These are phyloP conservation scores for Metschnikowia continentalis DNA, from an alignment of 805 yeast genomes.

Conservation along the genomic window DNA sequence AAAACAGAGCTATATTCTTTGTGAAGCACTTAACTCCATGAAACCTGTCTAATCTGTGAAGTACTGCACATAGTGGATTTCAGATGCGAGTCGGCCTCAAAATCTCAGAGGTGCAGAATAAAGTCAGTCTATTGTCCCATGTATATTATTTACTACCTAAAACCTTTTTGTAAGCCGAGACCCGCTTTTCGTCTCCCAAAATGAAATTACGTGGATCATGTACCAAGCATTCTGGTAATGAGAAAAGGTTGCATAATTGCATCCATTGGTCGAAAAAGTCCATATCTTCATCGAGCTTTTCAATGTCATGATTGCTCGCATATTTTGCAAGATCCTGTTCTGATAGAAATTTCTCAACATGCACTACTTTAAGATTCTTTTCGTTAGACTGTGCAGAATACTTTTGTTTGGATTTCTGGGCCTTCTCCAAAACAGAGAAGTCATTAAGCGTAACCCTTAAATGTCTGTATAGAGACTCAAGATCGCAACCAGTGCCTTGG, in stretches of 20 bases:
- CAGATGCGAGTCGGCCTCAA: neutral
- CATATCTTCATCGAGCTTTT: neutral
- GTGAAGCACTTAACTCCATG: neutral
- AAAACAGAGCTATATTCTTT: neutral
- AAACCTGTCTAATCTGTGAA: neutral
- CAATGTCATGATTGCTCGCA: neutral
- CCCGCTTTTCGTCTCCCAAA: slow-evolving; percentile 39
- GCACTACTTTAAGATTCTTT: slow-evolving; percentile 29
- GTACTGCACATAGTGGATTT: neutral
- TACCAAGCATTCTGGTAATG: slow-evolving; percentile 20
- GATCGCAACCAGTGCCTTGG: slow-evolving; percentile 6
- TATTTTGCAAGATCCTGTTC: neutral
- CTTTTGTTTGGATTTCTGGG: slow-evolving; percentile 17
- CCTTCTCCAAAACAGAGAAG: slow-evolving; percentile 27
- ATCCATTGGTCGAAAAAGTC: slow-evolving; percentile 28
- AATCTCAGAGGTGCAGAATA: neutral
- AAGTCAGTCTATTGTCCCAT: neutral
- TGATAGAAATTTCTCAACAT: slow-evolving; percentile 21
- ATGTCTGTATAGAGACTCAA: slow-evolving; percentile 23
- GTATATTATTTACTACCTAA: neutral
- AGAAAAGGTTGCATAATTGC: slow-evolving; percentile 19
- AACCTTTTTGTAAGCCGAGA: slow-evolving; percentile 21
- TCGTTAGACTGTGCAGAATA: slow-evolving; percentile 1
- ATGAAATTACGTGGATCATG: slow-evolving; percentile 32
- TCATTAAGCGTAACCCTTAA: slow-evolving; percentile 27